phyloP scores from a whole-genome alignment of 108 stramenopile genomes.

The Nitzschia sp. region DNA sequence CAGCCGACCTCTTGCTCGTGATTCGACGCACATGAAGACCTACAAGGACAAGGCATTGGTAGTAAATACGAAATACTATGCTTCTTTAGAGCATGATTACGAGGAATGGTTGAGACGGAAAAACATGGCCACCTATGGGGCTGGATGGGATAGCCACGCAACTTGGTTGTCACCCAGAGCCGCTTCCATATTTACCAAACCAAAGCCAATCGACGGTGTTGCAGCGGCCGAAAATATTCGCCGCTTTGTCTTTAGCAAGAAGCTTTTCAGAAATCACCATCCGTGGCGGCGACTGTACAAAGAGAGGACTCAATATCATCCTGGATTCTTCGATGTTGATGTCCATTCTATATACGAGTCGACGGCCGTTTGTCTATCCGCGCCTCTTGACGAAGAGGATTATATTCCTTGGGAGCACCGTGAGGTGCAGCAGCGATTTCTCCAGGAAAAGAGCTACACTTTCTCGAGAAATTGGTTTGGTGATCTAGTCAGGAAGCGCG shows the following conservation, averaged over 20 bases:
- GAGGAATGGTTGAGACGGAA: conserved; percentile 31
- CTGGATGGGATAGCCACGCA: conserved; percentile 26
- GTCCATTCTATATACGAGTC: conserved; percentile 76
- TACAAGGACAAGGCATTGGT: not conserved
- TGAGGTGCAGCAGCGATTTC: conserved; percentile 74
- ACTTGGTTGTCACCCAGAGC: conserved; percentile 30
- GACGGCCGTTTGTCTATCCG: conserved; percentile 38
- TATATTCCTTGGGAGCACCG: conserved; percentile 75
- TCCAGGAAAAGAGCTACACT: conserved; percentile 68
- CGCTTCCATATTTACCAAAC: conserved; percentile 1
- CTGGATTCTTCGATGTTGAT: conserved; percentile 68
- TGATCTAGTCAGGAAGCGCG: conserved; percentile 35
- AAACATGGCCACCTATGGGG: conserved; percentile 23
- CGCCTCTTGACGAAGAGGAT: conserved; percentile 49
- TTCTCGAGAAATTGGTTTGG: conserved; percentile 85
- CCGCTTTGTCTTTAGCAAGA: conserved; percentile 22
- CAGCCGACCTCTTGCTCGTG: not conserved
- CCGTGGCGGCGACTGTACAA: conserved; percentile 46
- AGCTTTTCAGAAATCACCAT: not conserved
- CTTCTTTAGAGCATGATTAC: conserved; percentile 13
- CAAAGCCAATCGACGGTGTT: conserved; percentile 29
- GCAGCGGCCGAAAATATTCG: conserved; percentile 27
- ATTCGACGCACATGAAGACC: not conserved
- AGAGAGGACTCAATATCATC: conserved; percentile 55
- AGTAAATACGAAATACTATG: not conserved